Evolutionary conservation across 768 basidiomycete genomes (phyloP).

Genomic region (Rhodocollybia butyracea): DNA sequence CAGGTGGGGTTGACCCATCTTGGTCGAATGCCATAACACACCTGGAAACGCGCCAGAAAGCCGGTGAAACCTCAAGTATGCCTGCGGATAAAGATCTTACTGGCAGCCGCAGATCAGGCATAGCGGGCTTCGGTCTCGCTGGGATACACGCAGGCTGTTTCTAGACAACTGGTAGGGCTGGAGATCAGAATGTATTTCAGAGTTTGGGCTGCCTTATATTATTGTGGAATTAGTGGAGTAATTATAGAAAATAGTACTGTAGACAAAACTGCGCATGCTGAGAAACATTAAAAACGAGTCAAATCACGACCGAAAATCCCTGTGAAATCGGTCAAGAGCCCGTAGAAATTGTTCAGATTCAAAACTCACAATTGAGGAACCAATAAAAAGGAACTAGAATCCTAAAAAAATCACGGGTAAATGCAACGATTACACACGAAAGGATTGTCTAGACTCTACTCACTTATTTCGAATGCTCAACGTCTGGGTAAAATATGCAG

Average conservation of each 20-base stretch:
- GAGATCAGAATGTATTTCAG: not conserved
- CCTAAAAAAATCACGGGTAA: slow-evolving; percentile 25
- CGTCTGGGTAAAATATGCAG: slow-evolving; percentile 78
- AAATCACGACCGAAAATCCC: slow-evolving; percentile 78
- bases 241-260: too few species aligned
- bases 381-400: slow-evolving; percentile 68
- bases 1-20: slow-evolving; percentile 48
- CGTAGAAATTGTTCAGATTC: slow-evolving; percentile 8
- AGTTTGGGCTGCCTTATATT: not conserved
- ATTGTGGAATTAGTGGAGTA: too few species aligned
- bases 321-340: slow-evolving; percentile 21
- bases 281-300: slow-evolving; percentile 58
- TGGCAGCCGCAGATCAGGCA: not conserved
- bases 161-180: not conserved
- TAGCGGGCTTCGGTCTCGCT: not conserved
- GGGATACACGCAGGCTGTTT: not conserved
- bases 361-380: slow-evolving; percentile 64
- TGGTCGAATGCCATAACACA: slow-evolving; percentile 45
- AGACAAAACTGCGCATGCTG: too few species aligned
- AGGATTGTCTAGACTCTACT: slow-evolving; percentile 20
- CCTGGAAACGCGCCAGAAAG: slow-evolving; percentile 12
- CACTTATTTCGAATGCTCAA: slow-evolving; percentile 70
- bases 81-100: not conserved
- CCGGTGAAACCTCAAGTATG: not conserved
- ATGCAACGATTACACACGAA: too few species aligned